Evolutionary conservation across 2,329 filamentous ascomycete genomes (phyloP), one percentile per base, ranked within the genome.

Genomic region (Curvularia spicifera): DNA sequence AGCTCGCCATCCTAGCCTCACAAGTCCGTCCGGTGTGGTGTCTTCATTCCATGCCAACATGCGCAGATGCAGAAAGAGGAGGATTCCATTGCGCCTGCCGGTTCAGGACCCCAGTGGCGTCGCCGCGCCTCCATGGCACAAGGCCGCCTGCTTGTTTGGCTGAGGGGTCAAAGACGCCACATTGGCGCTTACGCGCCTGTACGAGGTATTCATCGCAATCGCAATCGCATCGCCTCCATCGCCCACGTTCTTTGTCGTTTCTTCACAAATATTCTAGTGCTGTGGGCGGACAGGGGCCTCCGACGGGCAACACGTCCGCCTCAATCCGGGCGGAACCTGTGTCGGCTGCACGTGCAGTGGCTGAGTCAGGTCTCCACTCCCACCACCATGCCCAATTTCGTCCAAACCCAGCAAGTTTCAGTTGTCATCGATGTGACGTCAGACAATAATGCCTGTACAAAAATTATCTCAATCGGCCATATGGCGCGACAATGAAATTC

Each of bases 361-460:
- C 62, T 56, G 58, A 60, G 50, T 46, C 49, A 53, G 2, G 33
- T 15, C 33, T 50, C 57, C 60, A 46, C 57, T 29, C 47, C 40
- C 18, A 40, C 35, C 20, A 46, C 29, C 26, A 28, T 46, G 52
- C 29, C 22, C 42, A 48, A 26, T 45, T 45, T 44, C 33, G 49
- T 50, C 48, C 31, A 56, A 63, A 58, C 56, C 52, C 50, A 54
- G 44, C 57, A 55, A 59, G 65, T 67, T 66, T 66, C 61, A 64
- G 43, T 24, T 24, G 47, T 40, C 56, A 48, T 44, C 35, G 47
- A 18, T 24, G 24, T 68, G 65, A 68, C 64, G 64, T 68, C 65
- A 68, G 33, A 31, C 40, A 33, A 31, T 5, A 2, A 56, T 53
- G 43, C 40, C 18, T 51, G 51, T 44, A 48, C 44, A 46, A 59